A percentile compares a stretch with the other conserved stretches of the same genome.
phyloP scores from a whole-genome alignment of 345 rosid genomes.

The Sisymbrium altissimum region DNA sequence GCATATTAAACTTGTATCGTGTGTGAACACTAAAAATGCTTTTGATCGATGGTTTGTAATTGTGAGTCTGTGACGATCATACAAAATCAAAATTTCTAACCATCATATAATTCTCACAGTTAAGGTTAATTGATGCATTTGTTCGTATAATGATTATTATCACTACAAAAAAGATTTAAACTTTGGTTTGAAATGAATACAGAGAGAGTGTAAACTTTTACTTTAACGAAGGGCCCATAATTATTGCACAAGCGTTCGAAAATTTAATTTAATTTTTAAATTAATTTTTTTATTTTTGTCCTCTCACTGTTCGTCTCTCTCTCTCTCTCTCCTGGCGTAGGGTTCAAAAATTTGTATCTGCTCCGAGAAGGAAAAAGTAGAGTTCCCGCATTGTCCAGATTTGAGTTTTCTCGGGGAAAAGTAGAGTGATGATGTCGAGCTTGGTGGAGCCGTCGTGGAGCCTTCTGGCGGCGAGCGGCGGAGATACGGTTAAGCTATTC shows the following conservation, averaged over 20 bases:
- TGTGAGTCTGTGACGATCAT: neutral
- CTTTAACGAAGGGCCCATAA: neutral
- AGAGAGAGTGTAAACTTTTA: neutral
- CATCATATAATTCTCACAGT: neutral
- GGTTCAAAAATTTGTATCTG: constrained; percentile 19
- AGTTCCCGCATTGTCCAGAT: constrained; percentile 33
- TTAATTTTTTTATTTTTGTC: neutral
- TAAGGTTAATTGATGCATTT: neutral
- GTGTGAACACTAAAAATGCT: neutral
- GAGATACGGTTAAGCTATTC: constrained; percentile 88
- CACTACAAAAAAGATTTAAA: neutral
- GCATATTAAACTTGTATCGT: too few relatives aligned
- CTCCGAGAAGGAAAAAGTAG: neutral
- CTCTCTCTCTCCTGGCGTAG: constrained; percentile 11
- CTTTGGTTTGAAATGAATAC: neutral
- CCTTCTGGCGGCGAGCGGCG: constrained; percentile 73
- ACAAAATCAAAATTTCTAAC: neutral
- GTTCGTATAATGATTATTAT: neutral
- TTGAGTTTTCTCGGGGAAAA: neutral
- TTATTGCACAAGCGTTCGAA: neutral
- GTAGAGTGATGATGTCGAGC: constrained; percentile 40
- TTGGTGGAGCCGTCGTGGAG: constrained; percentile 65
- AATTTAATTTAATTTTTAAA: neutral
- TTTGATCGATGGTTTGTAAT: too few relatives aligned
- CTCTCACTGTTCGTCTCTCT: neutral